Conservation (phyloP, 805 yeast species). For the Limtongozyma cylindracea region DNA sequence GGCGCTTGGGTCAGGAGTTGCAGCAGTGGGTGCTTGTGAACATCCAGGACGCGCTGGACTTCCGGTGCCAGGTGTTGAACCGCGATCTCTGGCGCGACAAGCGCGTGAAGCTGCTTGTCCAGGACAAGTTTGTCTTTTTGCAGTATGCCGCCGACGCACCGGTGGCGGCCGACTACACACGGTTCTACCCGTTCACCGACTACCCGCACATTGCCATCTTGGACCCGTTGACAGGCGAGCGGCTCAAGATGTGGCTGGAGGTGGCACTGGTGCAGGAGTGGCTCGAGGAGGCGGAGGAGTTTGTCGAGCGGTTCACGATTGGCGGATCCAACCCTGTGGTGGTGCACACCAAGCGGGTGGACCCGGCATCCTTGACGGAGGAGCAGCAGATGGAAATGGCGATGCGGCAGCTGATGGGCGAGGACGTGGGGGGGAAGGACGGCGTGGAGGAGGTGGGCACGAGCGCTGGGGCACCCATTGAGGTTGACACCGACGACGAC, state of each 20-base stretch:
- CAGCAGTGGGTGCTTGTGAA: constrained; percentile 72
- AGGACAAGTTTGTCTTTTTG: constrained; percentile 50
- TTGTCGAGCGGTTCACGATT: constrained; percentile 37
- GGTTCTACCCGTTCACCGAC: constrained; percentile 43
- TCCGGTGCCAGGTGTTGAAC: constrained; percentile 72
- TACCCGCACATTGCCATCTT: constrained; percentile 80
- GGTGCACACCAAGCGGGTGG: constrained; percentile 28
- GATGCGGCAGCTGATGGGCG: constrained; percentile 30
- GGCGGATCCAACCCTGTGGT: constrained; percentile 40
- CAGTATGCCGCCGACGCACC: constrained; percentile 67
- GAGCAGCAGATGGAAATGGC: constrained; percentile 71
- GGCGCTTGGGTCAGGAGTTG: constrained; percentile 28
- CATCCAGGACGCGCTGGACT: constrained; percentile 67
- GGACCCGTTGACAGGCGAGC: constrained; percentile 92
- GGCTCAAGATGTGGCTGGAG: constrained; percentile 51
- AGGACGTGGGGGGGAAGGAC: constrained; percentile 5
- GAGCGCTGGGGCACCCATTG: neutral
- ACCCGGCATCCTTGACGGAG: constrained; percentile 44
- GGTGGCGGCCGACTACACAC: constrained; percentile 43
- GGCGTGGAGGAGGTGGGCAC: constrained; percentile 2
- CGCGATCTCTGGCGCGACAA: constrained; percentile 78
- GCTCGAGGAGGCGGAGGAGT: constrained; percentile 42
- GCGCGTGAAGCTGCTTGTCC: constrained; percentile 35
- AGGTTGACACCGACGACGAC: constrained; percentile 1
- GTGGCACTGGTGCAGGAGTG: constrained; percentile 37